Percentiles rank a stretch among this genome's conserved stretches.
Conservation (phyloP, 805 yeast genomes). For the Teunomyces gatunensis region DNA sequence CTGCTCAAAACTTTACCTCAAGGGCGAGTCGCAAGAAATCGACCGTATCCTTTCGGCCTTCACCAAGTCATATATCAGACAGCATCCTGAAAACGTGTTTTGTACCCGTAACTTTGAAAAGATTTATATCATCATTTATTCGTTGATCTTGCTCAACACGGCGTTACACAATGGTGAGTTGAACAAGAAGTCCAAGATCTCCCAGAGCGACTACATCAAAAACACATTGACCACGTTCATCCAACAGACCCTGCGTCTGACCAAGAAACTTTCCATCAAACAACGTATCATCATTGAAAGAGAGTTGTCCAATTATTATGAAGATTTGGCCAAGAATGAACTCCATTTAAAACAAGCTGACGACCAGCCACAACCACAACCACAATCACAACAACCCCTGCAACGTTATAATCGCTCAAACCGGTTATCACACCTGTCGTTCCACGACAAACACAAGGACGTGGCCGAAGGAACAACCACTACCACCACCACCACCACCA, state of each 20-base stretch:
- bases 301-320: constrained; percentile 45
- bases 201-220: constrained; percentile 40
- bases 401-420: constrained; percentile 1
- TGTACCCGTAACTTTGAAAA: constrained; percentile 51
- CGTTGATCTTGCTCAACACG: constrained; percentile 71
- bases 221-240: constrained; percentile 43
- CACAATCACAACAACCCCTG: background rate
- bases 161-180: constrained; percentile 61
- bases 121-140: constrained; percentile 68
- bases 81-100: constrained; percentile 47
- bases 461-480: background rate
- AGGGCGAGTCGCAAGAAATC: constrained; percentile 81
- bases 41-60: constrained; percentile 71
- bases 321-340: constrained; percentile 38
- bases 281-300: constrained; percentile 44
- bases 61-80: constrained; percentile 58
- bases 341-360: constrained; percentile 35
- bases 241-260: constrained; percentile 31
- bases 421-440: constrained; percentile 11
- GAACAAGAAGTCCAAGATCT: constrained; percentile 35
- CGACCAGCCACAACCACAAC: constrained; percentile 3
- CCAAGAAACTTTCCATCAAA: constrained; percentile 29
- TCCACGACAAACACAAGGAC: constrained; percentile 1
- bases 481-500: constrained; percentile 5
- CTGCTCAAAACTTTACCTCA: constrained; percentile 66